phyloP scores from a whole-genome alignment of 768 basidiomycete genomes.

The Suillus paluster region DNA sequence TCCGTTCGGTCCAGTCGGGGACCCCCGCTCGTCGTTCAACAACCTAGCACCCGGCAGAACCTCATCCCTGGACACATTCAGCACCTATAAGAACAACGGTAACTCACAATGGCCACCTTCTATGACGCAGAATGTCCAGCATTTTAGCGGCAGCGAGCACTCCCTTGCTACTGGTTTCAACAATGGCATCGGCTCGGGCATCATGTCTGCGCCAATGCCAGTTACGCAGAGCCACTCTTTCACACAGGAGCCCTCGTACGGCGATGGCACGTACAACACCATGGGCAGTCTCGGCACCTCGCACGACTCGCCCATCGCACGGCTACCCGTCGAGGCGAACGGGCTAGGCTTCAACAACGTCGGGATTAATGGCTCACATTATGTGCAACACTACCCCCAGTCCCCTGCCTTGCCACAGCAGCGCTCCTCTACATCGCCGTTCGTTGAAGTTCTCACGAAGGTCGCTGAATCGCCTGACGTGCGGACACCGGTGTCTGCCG shows the following conservation, averaged over 20 bases:
- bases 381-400: conserved; percentile 24
- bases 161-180: conserved; percentile 30
- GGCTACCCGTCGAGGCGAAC: conserved; percentile 27
- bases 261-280: conserved; percentile 26
- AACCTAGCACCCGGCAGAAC: conserved; percentile 36
- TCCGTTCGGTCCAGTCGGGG: conserved; percentile 41
- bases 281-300: conserved; percentile 26
- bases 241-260: conserved; percentile 29
- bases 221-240: conserved; percentile 25
- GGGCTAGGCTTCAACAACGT: conserved; percentile 24
- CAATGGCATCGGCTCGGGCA: conserved; percentile 21
- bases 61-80: conserved; percentile 44
- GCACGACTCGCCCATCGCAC: conserved; percentile 27
- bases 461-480: conserved; percentile 19
- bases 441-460: conserved; percentile 25
- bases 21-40: conserved; percentile 41
- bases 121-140: conserved; percentile 24
- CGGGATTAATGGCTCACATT: conserved; percentile 24
- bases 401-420: conserved; percentile 28
- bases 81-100: conserved; percentile 35
- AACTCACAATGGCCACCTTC: conserved; percentile 42
- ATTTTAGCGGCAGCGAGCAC: conserved; percentile 25
- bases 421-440: conserved; percentile 25
- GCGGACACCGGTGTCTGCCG: conserved; percentile 27
- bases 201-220: conserved; percentile 22